Conservation (phyloP, 2,329 filamentous ascomycete genomes). For the Colletotrichum godetiae region DNA sequence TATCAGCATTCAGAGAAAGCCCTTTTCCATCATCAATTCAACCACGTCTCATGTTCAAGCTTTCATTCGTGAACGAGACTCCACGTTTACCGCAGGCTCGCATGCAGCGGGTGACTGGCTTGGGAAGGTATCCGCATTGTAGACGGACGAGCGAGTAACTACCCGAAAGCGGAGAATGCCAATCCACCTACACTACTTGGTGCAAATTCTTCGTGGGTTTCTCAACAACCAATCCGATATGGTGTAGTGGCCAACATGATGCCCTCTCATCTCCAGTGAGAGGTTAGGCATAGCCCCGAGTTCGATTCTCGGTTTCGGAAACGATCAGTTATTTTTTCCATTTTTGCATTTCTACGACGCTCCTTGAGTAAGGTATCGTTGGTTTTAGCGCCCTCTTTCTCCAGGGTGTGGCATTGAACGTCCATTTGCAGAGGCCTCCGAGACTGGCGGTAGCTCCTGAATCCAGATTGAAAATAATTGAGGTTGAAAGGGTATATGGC, state of each 20-base stretch:
- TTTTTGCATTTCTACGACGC: background rate
- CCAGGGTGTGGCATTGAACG: background rate
- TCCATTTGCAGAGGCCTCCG: no score
- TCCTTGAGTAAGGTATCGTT: no score
- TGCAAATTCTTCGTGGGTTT: background rate
- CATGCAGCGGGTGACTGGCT: background rate
- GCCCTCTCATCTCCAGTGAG: background rate
- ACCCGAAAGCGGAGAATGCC: background rate
- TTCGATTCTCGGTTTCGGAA: constrained; percentile 22
- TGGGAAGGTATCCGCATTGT: background rate
- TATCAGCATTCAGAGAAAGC: background rate
- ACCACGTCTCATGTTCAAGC: background rate
- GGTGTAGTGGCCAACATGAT: constrained; percentile 17
- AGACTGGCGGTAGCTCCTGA: no score
- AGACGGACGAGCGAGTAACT: background rate
- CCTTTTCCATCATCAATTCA: background rate
- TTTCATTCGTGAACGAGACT: accelerated
- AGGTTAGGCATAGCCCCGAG: constrained; percentile 19
- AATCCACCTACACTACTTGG: background rate
- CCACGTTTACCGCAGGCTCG: background rate
- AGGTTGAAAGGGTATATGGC: no score
- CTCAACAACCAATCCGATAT: background rate
- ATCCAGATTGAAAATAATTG: no score
- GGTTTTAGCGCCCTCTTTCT: background rate
- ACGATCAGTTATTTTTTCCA: background rate